Evolutionary conservation across 148 eudicot species (phyloP), one percentile per base, ranked within the genome.

Genomic region (Rhododendron ovatum): DNA sequence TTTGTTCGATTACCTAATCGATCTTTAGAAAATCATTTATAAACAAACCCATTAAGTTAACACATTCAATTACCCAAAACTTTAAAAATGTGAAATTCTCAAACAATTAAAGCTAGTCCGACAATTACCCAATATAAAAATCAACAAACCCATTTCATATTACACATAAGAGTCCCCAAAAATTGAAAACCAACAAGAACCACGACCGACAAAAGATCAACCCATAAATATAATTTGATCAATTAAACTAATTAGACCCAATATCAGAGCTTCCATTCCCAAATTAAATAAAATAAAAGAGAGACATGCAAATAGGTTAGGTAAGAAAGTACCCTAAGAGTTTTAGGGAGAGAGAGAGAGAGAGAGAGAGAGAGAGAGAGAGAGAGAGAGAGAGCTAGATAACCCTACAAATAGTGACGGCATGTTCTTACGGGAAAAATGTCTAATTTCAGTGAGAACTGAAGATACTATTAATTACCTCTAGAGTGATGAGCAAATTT

Each of bases 281-380:
- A 7, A 33, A 50, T 48, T 13, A 81, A 39, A 37, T 82, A 30
- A 82, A 61, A 11, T n/a, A 87, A 55, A 55, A 55, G 5, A 15
- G 15, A 15, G 4, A 55, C 18, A 5, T 35, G 18, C 28, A 74
- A 74, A 30, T 13, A 4, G 43, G 78, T 73, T 35, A 6, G 37
- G 55, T 9, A 39, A 17, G 18, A 67, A 85, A 77, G 73, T 77
- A 48, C 76, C 83, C 53, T 6, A 47, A 57, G 55, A 85, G 85
- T 5, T 39, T 5, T n/a, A n/a, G n/a, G n/a, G n/a, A n/a, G n/a
- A n/a, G n/a, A n/a, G n/a, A n/a, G n/a, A n/a, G n/a, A n/a, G n/a
- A n/a, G n/a, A n/a, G n/a, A n/a, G n/a, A n/a, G n/a, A n/a, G n/a
- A n/a, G n/a, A n/a, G n/a, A n/a, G n/a, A n/a, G n/a, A n/a, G n/a